These are phyloP conservation scores for Apophysomyces variabilis DNA, from an alignment of 371 early-diverging fungal genomes.

Conservation along the genomic window DNA sequence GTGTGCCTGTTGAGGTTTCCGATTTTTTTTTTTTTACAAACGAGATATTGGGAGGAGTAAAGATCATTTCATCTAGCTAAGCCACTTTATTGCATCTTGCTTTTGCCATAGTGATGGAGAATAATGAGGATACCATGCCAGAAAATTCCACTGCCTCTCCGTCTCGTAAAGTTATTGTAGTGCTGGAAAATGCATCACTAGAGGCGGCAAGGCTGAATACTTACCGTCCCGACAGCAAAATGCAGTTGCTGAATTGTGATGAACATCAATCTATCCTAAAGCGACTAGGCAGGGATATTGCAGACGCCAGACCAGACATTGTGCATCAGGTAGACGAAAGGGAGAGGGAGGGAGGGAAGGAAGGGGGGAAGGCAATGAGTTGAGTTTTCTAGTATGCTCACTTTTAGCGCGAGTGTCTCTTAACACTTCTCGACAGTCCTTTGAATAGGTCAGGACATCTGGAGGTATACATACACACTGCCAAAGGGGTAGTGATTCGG, in stretches of 20 bases:
- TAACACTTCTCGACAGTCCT: conserved; percentile 97
- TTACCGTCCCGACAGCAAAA: conserved; percentile 76
- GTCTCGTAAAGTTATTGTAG: conserved; percentile 78
- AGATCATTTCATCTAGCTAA: neutral
- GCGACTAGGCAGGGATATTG: conserved; percentile 80
- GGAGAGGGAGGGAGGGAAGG: too few relatives aligned
- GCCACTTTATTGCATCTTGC: neutral
- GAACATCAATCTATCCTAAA: conserved; percentile 92
- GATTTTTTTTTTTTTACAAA: too few relatives aligned
- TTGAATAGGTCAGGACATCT: conserved; percentile 95
- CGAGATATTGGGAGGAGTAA: neutral
- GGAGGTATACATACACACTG: conserved; percentile 93
- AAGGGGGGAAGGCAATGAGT: too few relatives aligned
- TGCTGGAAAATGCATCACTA: conserved; percentile 88
- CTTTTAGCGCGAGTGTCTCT: conserved; percentile 73
- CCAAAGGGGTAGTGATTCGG: conserved; percentile 94
- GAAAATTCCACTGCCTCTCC: neutral
- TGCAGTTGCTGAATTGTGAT: conserved; percentile 95
- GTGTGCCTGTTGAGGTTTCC: too few relatives aligned
- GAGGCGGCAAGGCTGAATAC: conserved; percentile 90
- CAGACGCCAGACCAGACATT: conserved; percentile 95
- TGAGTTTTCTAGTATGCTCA: neutral
- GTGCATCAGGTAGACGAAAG: conserved; percentile 83
- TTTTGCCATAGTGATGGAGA: neutral
- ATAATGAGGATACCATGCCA: neutral